These are phyloP conservation scores for Podaxis rugospora DNA, from an alignment of 768 basidiomycete species.

Conservation along the genomic window DNA sequence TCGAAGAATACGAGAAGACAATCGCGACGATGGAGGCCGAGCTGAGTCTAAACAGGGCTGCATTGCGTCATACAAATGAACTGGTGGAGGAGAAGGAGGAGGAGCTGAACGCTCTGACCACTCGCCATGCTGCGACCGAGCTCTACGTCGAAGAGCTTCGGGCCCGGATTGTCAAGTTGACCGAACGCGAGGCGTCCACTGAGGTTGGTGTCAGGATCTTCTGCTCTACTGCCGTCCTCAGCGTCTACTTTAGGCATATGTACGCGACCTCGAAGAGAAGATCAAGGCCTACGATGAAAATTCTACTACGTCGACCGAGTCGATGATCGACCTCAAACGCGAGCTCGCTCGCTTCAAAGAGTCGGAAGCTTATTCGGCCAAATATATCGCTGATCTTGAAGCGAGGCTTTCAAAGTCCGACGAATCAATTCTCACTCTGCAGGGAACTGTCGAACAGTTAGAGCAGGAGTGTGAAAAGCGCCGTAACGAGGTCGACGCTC, in stretches of 20 bases:
- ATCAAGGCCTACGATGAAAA: conserved; percentile 83
- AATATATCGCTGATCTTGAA: conserved; percentile 88
- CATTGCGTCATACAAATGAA: conserved; percentile 87
- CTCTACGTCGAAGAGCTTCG: conserved; percentile 86
- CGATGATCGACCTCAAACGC: conserved; percentile 77
- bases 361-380: conserved; percentile 60
- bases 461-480: conserved; percentile 77
- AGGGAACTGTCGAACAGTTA: conserved; percentile 66
- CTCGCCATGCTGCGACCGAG: conserved; percentile 75
- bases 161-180: conserved; percentile 71
- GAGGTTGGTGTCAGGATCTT: conserved; percentile 53
- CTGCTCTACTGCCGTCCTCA: conserved; percentile 12
- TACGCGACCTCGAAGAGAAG: conserved; percentile 90
- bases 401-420: conserved; percentile 72
- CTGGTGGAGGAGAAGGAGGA: conserved; percentile 90
- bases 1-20: conserved; percentile 98
- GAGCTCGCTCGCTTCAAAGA: conserved; percentile 81
- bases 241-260: conserved; percentile 62
- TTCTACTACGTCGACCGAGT: conserved; percentile 69
- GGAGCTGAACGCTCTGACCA: conserved; percentile 59
- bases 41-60: conserved; percentile 80
- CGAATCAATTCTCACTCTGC: conserved; percentile 67
- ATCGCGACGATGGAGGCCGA: conserved; percentile 94
- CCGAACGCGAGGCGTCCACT: conserved; percentile 86
- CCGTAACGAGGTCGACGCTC: conserved; percentile 60